Evolutionary conservation across 2,329 filamentous ascomycete species (phyloP).

Genomic region (Penicillium brasilianum): DNA sequence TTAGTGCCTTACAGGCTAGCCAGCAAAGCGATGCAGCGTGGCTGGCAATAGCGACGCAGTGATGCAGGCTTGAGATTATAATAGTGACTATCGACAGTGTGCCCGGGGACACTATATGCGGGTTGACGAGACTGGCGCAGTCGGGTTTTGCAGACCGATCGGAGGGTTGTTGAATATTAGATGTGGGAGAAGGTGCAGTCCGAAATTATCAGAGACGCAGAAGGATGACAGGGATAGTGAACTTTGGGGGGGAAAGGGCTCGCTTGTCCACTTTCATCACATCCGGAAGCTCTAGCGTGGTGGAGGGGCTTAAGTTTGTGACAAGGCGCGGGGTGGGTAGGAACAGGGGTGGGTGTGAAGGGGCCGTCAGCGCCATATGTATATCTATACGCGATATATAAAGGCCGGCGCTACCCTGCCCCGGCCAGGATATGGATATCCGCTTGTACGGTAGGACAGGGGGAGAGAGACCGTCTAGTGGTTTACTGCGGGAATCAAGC

Average conservation of each 20-base stretch:
- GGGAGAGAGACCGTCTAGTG: conserved; percentile 6
- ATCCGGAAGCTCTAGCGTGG: conserved; percentile 29
- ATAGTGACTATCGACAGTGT: conserved; percentile 18
- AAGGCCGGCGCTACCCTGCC: conserved; percentile 19
- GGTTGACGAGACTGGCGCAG: conserved; percentile 7
- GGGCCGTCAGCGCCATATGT: conserved; percentile 15
- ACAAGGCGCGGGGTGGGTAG: conserved; percentile 26
- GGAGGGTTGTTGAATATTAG: conserved; percentile 6
- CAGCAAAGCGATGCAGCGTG: conserved; percentile 18
- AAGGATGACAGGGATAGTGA: conserved; percentile 16
- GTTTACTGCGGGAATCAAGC: neutral
- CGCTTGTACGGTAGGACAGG: conserved; percentile 29
- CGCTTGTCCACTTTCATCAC: conserved; percentile 32
- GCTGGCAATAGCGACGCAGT: conserved; percentile 14
- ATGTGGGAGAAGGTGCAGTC: conserved; percentile 9
- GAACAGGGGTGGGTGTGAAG: conserved; percentile 14
- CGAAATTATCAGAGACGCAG: conserved; percentile 18
- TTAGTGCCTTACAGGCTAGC: conserved; percentile 22
- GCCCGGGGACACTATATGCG: conserved; percentile 2
- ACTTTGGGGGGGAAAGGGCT: conserved; percentile 15
- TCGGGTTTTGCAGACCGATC: conserved; percentile 5
- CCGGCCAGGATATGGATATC: conserved; percentile 11
- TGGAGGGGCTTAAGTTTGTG: conserved; percentile 31
- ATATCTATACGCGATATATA: conserved; percentile 28
- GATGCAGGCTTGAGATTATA: conserved; percentile 17